phyloP scores from a whole-genome alignment of 2,329 filamentous ascomycete species.

The Sphaceloma murrayae region DNA sequence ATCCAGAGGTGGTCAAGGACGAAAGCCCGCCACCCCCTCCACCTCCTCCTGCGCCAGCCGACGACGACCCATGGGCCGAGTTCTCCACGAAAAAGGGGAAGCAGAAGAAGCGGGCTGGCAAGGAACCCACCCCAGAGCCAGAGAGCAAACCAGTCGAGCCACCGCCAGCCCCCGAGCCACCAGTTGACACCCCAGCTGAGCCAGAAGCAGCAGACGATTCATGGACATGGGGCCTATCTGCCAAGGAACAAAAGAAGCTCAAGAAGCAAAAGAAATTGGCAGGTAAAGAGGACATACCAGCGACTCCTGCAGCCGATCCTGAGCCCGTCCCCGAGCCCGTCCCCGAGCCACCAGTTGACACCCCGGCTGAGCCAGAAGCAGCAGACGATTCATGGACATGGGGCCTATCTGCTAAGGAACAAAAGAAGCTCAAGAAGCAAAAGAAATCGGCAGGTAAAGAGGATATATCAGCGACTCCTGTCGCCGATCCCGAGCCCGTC shows the following conservation, averaged over 20 bases:
- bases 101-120: conserved; percentile 32
- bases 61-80: conserved; percentile 29
- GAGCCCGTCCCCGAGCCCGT: conserved; percentile 25
- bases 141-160: conserved; percentile 19
- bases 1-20: conserved; percentile 13
- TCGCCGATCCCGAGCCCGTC: conserved; percentile 24
- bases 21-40: conserved; percentile 19
- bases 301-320: conserved; percentile 25
- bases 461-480: conserved; percentile 25
- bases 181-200: conserved; percentile 31
- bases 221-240: conserved; percentile 21
- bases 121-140: conserved; percentile 28
- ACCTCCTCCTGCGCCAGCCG: conserved; percentile 20
- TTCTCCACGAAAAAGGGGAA: conserved; percentile 32
- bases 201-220: conserved; percentile 31
- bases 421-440: conserved; percentile 42
- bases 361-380: conserved; percentile 28
- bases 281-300: conserved; percentile 27
- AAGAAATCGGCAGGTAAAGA: conserved; percentile 34
- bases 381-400: conserved; percentile 27
- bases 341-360: conserved; percentile 34
- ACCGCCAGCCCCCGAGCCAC: conserved; percentile 30
- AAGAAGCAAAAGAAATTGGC: conserved; percentile 41
- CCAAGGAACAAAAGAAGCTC: conserved; percentile 35
- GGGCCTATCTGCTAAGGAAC: conserved; percentile 26